Conservation (phyloP, 768 basidiomycete genomes). For the Podaxis carcinomalis region DNA sequence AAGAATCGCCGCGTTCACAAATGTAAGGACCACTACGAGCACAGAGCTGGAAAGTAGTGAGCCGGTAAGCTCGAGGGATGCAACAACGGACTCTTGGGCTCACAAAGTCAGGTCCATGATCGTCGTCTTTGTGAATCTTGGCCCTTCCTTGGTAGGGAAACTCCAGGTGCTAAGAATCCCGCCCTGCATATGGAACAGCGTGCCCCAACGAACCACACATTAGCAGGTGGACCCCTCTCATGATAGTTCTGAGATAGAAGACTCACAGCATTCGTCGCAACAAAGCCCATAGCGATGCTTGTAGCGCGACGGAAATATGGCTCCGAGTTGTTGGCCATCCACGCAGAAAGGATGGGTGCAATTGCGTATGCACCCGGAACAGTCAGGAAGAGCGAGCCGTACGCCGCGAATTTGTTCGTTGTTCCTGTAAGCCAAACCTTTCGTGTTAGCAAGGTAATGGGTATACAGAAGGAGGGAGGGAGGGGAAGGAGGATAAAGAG, state of each 20-base stretch:
- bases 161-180: conserved; percentile 37
- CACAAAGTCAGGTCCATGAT: conserved; percentile 34
- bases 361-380: conserved; percentile 30
- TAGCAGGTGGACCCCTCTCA: no score
- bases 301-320: conserved; percentile 32
- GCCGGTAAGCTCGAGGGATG: background rate
- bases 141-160: conserved; percentile 34
- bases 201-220: background rate
- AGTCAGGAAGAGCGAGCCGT: conserved; percentile 31
- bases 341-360: conserved; percentile 26
- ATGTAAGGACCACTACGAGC: conserved; percentile 19
- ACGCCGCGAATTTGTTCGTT: conserved; percentile 20
- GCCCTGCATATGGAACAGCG: conserved; percentile 20
- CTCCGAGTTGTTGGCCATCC: conserved; percentile 36
- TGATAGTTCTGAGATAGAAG: background rate
- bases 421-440: conserved; percentile 16
- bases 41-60: conserved; percentile 17
- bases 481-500: background rate
- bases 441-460: background rate
- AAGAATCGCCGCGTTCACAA: conserved; percentile 24
- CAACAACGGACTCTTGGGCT: conserved; percentile 11
- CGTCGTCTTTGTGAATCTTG: conserved; percentile 30
- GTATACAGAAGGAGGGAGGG: background rate
- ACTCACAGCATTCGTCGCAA: conserved; percentile 30
- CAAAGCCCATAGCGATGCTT: conserved; percentile 29